These are phyloP conservation scores for Blastobotrys muscicola DNA, from an alignment of 805 yeast genomes.

Conservation along the genomic window DNA sequence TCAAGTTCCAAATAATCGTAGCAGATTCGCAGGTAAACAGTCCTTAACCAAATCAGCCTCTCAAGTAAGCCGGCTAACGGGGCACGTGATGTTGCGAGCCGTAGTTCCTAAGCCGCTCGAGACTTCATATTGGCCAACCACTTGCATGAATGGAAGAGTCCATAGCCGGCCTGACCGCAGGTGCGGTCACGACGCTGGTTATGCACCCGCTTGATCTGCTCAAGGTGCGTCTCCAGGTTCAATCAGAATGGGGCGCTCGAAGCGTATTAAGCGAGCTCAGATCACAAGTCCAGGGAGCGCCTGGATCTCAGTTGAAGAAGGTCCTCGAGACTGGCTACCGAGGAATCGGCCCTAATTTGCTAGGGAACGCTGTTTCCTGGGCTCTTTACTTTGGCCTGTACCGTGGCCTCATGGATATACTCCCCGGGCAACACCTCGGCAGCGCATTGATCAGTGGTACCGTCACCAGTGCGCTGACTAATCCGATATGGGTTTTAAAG, in stretches of 20 bases:
- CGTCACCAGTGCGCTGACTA: conserved; percentile 66
- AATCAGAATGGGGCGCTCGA: conserved; percentile 16
- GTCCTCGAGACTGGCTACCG: conserved; percentile 38
- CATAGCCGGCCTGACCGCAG: conserved; percentile 65
- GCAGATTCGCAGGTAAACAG: too few species aligned
- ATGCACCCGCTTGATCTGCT: conserved; percentile 87
- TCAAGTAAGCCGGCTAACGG: not conserved
- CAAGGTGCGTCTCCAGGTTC: conserved; percentile 74
- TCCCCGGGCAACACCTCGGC: conserved; percentile 30
- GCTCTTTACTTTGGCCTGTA: conserved; percentile 76
- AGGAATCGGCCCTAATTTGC: conserved; percentile 68
- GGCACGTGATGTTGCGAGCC: not conserved
- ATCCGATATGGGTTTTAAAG: conserved; percentile 93
- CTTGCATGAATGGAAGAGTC: too few species aligned
- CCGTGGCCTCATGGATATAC: conserved; percentile 26
- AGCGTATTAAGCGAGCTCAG: conserved; percentile 4
- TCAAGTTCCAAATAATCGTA: too few species aligned
- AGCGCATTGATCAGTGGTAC: conserved; percentile 67
- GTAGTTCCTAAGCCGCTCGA: too few species aligned
- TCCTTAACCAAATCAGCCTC: not conserved
- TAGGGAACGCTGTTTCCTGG: conserved; percentile 88
- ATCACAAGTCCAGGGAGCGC: too few species aligned
- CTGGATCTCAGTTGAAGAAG: not conserved
- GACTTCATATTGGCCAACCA: not conserved
- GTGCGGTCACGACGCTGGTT: conserved; percentile 64